phyloP scores from a whole-genome alignment of 2,329 filamentous ascomycete genomes.

The Aspergillus fijiensis region DNA sequence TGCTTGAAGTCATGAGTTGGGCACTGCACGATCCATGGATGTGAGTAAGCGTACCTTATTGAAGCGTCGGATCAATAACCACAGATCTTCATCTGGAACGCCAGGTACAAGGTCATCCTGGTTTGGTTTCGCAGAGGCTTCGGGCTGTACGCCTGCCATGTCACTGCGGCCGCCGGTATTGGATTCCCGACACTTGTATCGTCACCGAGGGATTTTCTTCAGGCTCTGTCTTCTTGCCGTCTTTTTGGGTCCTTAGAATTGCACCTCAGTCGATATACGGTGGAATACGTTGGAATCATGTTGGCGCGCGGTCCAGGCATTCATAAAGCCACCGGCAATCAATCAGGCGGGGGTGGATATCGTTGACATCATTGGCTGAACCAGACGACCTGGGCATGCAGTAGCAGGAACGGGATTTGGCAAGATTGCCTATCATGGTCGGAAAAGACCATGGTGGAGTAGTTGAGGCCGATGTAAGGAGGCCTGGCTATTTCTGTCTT shows the following conservation, averaged over 20 bases:
- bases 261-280: background rate
- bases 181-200: background rate
- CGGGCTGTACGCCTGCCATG: background rate
- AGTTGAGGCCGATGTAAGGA: background rate
- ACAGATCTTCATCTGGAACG: constrained; percentile 62
- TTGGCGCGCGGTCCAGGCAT: background rate
- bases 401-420: background rate
- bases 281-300: background rate
- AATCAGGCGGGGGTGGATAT: background rate
- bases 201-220: background rate
- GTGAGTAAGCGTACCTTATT: constrained; percentile 59
- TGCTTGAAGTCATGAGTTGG: constrained; percentile 45
- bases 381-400: background rate
- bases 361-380: background rate
- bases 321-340: background rate
- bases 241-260: background rate
- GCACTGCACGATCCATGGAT: background rate
- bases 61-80: constrained; percentile 70
- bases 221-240: background rate
- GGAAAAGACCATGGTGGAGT: background rate
- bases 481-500: background rate
- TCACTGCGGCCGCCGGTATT: background rate
- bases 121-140: background rate
- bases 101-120: background rate
- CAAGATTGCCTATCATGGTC: background rate